Evolutionary conservation across 306 rosid species (phyloP), one percentile per base, ranked within the genome.

Genomic region (Corylus heterophylla): DNA sequence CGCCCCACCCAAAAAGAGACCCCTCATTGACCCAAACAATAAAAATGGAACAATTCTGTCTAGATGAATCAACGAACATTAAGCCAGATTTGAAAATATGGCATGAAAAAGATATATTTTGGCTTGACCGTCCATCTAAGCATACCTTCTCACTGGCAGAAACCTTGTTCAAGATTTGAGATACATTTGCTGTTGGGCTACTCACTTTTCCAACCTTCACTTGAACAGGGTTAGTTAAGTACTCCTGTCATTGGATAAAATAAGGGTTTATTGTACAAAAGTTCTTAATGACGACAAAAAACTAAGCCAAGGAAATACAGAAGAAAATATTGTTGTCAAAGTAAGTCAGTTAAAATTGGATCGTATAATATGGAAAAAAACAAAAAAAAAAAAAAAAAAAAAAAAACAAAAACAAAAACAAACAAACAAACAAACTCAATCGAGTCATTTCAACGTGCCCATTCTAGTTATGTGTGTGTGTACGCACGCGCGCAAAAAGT

Each of bases 131-230:
- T 18, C 66, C 63, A 55, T 2, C 52, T 25, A 62, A 66, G 52
- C 55, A 45, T 75, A 92, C 97, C 97, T 92, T 92, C 76, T 92
- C 97, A 82, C 59, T 78, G 71, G 90, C 96, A 70, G 88, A 79
- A 85, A 90, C 87, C 90, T 92, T 90, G 84, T 89, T 90, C 86
- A 90, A 92, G 72, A 62, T 88, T 85, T 92, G 97, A 69, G 87
- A 85, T 77, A 92, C 97, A 64, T 90, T 92, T 81, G 97, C 91
- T 77, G 97, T 92, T 75, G 97, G 97, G 79, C 92, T 89, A 83
- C 97, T 92, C 82, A 92, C 97, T 86, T 88, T 90, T 81, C 97
- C 97, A 50, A 92, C 96, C 82, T 84, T 89, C 84, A 92, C 97
- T 84, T 87, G 92, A 81, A 92, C 92, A 1, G 97, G 94, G 44